A percentile compares a stretch with the other conserved stretches of the same genome.
Conservation (phyloP, 768 basidiomycete species). For the Tulasnella sp. region DNA sequence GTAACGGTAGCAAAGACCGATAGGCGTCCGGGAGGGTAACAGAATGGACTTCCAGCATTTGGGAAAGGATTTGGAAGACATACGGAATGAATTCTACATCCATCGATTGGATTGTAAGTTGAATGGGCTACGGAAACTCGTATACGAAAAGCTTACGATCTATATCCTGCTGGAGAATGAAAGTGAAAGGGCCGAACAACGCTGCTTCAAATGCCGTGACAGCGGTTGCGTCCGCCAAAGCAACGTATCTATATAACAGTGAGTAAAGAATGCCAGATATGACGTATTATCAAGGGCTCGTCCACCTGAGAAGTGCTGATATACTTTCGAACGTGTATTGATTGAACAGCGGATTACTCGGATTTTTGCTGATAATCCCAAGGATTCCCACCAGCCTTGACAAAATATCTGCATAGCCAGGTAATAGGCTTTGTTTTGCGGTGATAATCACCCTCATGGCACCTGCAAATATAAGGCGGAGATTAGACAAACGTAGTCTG, state of each 20-base stretch:
- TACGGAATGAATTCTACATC: slow-evolving; percentile 87
- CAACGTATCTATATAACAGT: slow-evolving; percentile 52
- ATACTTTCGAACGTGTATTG: slow-evolving; percentile 96
- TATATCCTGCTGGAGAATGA: slow-evolving; percentile 85
- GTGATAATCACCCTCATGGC: slow-evolving; percentile 90
- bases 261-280: neutral
- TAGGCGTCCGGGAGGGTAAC: slow-evolving; percentile 60
- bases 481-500: neutral
- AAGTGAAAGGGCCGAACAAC: slow-evolving; percentile 76
- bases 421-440: slow-evolving; percentile 64
- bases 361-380: slow-evolving; percentile 84
- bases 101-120: neutral
- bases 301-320: slow-evolving; percentile 79
- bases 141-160: slow-evolving; percentile 48
- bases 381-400: slow-evolving; percentile 70
- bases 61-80: slow-evolving; percentile 90
- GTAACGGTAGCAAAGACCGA: slow-evolving; percentile 62
- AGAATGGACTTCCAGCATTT: slow-evolving; percentile 79
- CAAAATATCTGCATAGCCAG: slow-evolving; percentile 54
- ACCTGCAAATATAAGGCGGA: slow-evolving; percentile 38
- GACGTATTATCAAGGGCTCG: neutral
- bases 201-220: slow-evolving; percentile 65
- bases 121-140: neutral
- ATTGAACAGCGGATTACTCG: slow-evolving; percentile 94
- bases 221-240: slow-evolving; percentile 53